Conservation (phyloP, 2,329 filamentous ascomycete genomes). For the Pseudogymnoascus sp. region DNA sequence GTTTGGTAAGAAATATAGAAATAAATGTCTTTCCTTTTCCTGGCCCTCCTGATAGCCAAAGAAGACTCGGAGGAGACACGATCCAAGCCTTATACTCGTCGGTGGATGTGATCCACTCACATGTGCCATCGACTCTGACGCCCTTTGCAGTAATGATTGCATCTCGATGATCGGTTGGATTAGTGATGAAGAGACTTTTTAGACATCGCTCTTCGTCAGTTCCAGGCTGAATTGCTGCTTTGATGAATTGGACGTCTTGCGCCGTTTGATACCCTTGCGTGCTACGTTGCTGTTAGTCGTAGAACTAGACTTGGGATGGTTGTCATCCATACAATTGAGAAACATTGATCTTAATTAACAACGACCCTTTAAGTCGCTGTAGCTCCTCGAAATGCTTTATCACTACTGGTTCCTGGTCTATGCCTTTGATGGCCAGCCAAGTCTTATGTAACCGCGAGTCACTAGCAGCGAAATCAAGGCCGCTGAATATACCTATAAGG, state of each 20-base stretch:
- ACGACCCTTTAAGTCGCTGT: not conserved
- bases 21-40: slow-evolving; percentile 35
- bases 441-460: not conserved
- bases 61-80: slow-evolving; percentile 14
- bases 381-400: not conserved
- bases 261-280: not conserved
- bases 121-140: slow-evolving; percentile 17
- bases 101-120: slow-evolving; percentile 20
- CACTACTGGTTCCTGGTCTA: not conserved
- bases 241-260: not conserved
- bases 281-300: not conserved
- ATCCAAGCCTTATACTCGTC: slow-evolving; percentile 22
- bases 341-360: not conserved
- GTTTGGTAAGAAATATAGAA: slow-evolving; percentile 16
- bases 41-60: slow-evolving; percentile 31
- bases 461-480: not conserved
- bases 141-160: slow-evolving; percentile 17
- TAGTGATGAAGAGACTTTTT: slow-evolving; percentile 12
- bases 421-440: not conserved
- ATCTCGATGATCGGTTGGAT: slow-evolving; percentile 18
- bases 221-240: not conserved
- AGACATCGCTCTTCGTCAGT: not conserved
- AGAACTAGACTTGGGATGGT: not conserved
- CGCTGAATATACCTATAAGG: not conserved
- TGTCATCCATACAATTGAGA: not conserved